Evolutionary conservation across 495 filamentous ascomycete genomes (phyloP), one percentile per base, ranked within the genome.

Genomic region (Penicillium macrosclerotiorum): DNA sequence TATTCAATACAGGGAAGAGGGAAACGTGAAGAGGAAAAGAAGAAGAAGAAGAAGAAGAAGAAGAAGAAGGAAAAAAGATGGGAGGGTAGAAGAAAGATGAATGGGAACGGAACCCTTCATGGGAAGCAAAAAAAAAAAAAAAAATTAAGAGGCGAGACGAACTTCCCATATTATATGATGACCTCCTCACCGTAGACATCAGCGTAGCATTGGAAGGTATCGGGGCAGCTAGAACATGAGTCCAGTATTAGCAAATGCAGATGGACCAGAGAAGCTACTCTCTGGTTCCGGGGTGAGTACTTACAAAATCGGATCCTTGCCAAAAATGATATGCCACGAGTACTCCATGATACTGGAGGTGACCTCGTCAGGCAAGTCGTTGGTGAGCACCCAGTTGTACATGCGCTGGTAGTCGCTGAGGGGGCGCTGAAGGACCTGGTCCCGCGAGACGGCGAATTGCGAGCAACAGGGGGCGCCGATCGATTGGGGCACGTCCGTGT

Each of bases 381-480:
- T 77, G 19, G 63, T 63, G 19, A 84, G 38, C 19, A 88, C 60
- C 84, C 84, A 88, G 14, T 79, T 53, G 12, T 82, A 71, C 57
- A 72, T 84, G 5, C 69, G 66, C 49, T 73, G 36, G 51, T 86
- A 88, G 18, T 81, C 76, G 25, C 64, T 68, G 32, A 59, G 52
- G 14, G 77, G 53, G 16, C 80, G 71, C 38, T 63, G 53, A 0
- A 57, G 60, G 0, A 88, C 68, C 44, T 73, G 70, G 0, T 78
- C 76, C 11, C 73, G 58, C 8, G 77, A 77, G 2, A 86, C 82
- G 1, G 79, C 84, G 44, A 88, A 88, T 60, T 88, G 85, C 44
- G 81, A 79, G 59, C 83, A 88, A 53, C 85, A 88, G 3, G 78
- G 67, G 1, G 68, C 74, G 0, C 62, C 78, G 4, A 87, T 63